Conservation (phyloP, 2,329 filamentous ascomycete species). For the Cytospora leucostoma region DNA sequence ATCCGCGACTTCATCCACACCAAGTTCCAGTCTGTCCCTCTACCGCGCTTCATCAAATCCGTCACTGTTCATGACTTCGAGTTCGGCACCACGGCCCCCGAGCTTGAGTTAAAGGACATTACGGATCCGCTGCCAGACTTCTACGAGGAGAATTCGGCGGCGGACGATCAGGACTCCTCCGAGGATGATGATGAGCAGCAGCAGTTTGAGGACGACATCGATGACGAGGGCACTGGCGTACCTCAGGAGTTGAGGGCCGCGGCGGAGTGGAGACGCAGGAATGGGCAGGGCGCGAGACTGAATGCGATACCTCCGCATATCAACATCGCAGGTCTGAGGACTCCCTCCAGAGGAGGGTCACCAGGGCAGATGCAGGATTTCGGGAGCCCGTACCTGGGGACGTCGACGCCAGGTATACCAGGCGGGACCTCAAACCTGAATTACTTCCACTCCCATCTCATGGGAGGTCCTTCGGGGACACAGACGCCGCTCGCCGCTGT, state of each 20-base stretch:
- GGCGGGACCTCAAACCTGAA: slow-evolving; percentile 76
- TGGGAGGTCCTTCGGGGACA: slow-evolving; percentile 69
- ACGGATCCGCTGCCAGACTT: slow-evolving; percentile 95
- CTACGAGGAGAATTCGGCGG: slow-evolving; percentile 79
- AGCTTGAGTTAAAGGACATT: slow-evolving; percentile 93
- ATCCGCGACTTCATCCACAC: slow-evolving; percentile 94
- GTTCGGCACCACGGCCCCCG: slow-evolving; percentile 80
- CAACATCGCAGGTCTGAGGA: slow-evolving; percentile 38
- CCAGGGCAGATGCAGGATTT: slow-evolving; percentile 42
- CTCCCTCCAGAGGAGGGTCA: slow-evolving; percentile 6
- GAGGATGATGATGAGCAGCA: slow-evolving; percentile 43
- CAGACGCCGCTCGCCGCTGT: slow-evolving; percentile 80
- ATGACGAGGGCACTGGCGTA: slow-evolving; percentile 35
- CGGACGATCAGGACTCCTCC: slow-evolving; percentile 57
- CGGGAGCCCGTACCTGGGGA: slow-evolving; percentile 59
- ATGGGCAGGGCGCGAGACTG: slow-evolving; percentile 25
- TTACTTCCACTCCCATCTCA: slow-evolving; percentile 80
- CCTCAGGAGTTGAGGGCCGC: slow-evolving; percentile 38
- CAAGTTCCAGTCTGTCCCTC: slow-evolving; percentile 87
- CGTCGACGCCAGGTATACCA: slow-evolving; percentile 63
- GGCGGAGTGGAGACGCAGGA: slow-evolving; percentile 30
- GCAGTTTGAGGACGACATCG: slow-evolving; percentile 40
- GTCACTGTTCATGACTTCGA: slow-evolving; percentile 94
- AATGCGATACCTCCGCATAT: slow-evolving; percentile 42
- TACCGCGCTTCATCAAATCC: slow-evolving; percentile 95